Evolutionary conservation across 352 stramenopile species (phyloP).

Genomic region (Pythium apleroticum): DNA sequence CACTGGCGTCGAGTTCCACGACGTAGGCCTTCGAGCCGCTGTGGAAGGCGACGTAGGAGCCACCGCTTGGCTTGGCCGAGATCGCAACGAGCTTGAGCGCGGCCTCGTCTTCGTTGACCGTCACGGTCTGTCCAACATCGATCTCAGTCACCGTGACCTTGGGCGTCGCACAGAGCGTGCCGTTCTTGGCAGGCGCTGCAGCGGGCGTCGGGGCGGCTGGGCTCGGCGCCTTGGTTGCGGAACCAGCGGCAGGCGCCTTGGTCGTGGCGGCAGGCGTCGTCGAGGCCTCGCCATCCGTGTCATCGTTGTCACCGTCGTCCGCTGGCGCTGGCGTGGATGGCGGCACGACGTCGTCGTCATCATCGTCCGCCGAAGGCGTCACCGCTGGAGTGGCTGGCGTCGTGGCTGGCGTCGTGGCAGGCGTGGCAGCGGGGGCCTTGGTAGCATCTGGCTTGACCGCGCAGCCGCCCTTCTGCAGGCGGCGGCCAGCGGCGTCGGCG

Average conservation of each 20-base stretch:
- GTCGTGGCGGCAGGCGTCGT: background rate
- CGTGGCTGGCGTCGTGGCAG: conserved; percentile 10
- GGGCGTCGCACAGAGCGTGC: conserved; percentile 44
- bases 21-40: conserved; percentile 49
- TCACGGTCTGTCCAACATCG: conserved; percentile 34
- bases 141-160: conserved; percentile 44
- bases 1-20: conserved; percentile 44
- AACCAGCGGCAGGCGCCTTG: background rate
- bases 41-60: conserved; percentile 51
- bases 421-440: conserved; percentile 23
- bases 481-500: conserved; percentile 1
- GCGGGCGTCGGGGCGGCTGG: conserved; percentile 15
- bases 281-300: background rate
- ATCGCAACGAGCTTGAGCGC: conserved; percentile 50
- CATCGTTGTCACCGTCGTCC: conserved; percentile 1
- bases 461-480: conserved; percentile 16
- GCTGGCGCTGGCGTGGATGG: background rate
- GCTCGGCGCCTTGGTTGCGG: conserved; percentile 2
- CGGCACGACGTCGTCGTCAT: conserved; percentile 9
- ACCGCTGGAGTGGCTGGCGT: conserved; percentile 20
- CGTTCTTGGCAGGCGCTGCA: conserved; percentile 17
- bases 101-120: conserved; percentile 52
- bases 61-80: conserved; percentile 40
- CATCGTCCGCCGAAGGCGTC: conserved; percentile 15
- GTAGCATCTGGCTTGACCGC: conserved; percentile 10